Evolutionary conservation across 345 rosid genomes (phyloP).

Genomic region (Eucalyptus urophylla): DNA sequence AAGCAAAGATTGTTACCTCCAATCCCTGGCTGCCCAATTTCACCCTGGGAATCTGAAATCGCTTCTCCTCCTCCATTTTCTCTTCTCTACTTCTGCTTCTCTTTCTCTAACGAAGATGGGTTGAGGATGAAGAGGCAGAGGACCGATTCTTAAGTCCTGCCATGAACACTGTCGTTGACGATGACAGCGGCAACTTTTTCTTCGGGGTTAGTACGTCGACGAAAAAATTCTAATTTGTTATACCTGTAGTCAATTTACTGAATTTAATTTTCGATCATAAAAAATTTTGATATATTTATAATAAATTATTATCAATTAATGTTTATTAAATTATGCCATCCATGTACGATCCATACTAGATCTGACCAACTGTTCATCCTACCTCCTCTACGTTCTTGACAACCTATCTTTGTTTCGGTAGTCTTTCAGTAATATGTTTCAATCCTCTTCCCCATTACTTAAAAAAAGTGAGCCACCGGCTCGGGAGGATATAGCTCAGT

Average conservation of each 20-base stretch:
- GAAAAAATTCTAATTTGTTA: too few species aligned
- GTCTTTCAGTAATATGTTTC: too few species aligned
- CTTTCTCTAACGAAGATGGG: neutral
- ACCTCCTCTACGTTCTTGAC: accelerated
- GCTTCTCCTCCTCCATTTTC: slow-evolving; percentile 1
- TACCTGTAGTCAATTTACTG: too few species aligned
- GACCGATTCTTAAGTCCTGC: neutral
- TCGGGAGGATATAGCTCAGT: too few species aligned
- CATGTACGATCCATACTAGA: too few species aligned
- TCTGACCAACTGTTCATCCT: too few species aligned
- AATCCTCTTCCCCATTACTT: too few species aligned
- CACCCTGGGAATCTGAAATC: slow-evolving; percentile 2
- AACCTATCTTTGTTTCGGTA: too few species aligned
- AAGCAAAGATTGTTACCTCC: slow-evolving; percentile 6
- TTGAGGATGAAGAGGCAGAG: neutral
- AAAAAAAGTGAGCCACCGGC: too few species aligned
- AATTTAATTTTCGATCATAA: too few species aligned
- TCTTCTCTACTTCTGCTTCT: neutral
- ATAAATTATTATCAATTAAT: too few species aligned
- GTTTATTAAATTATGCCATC: accelerated
- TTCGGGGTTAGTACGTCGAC: neutral
- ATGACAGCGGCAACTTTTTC: neutral
- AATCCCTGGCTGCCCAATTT: slow-evolving; percentile 31
- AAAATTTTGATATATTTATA: too few species aligned
- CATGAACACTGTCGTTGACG: neutral